phyloP scores from a whole-genome alignment of 202 grass and related monocot species.

The Zoysia matrella region DNA sequence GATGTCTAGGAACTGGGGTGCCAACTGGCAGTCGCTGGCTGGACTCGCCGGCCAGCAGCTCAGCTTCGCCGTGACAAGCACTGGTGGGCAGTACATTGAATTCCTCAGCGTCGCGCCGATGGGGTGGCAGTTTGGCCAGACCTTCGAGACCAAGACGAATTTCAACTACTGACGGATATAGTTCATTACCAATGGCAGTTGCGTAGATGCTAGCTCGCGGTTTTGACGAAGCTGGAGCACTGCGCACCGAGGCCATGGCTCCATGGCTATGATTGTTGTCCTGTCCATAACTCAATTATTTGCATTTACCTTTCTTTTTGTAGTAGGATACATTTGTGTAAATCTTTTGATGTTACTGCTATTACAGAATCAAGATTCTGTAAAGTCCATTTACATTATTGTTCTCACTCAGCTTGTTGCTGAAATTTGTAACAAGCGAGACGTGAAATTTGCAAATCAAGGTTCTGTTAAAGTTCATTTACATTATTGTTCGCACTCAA shows the following conservation, averaged over 20 bases:
- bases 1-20: conserved; percentile 77
- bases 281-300: not conserved
- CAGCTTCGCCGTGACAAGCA: conserved; percentile 45
- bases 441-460: too few relatives aligned
- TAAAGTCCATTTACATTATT: not conserved
- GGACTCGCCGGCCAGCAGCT: conserved; percentile 50
- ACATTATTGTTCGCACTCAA: too few relatives aligned
- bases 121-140: conserved; percentile 70
- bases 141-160: conserved; percentile 47
- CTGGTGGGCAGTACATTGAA: conserved; percentile 29
- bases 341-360: not conserved
- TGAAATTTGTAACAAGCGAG: too few relatives aligned
- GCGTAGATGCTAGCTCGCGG: not conserved
- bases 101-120: conserved; percentile 50
- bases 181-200: not conserved
- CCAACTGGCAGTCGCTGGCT: conserved; percentile 66
- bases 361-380: not conserved
- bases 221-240: conserved; percentile 5
- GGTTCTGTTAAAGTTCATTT: too few relatives aligned
- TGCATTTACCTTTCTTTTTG: not conserved
- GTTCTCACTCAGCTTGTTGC: not conserved
- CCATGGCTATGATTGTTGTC: not conserved
- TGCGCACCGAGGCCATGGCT: too few relatives aligned
- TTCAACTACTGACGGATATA: conserved; percentile 42
- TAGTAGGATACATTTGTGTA: not conserved